Evolutionary conservation across 768 basidiomycete species (phyloP), one percentile per base, ranked within the genome.

Genomic region (Sarcodon sp.): DNA sequence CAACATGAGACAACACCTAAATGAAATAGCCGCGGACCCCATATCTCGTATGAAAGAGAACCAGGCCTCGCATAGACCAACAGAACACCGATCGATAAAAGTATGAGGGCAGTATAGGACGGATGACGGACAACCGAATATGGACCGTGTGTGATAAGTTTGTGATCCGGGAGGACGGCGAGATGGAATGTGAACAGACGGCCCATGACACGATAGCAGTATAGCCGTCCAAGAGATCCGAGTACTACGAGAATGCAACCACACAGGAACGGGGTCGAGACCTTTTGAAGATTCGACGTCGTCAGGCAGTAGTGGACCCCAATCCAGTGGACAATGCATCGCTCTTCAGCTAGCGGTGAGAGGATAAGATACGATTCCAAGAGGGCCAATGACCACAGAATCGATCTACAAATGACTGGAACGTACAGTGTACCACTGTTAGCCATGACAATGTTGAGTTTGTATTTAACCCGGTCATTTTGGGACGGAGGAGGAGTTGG

Each of bases 41-140:
- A 15, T 1, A 16, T 6, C 27, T 27, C 39, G 39, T 41, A 41
- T 13, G 15, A 8, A 27, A 41, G 16, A 15, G 16, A 13, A 41
- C 27, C 13, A 7, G 27, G 16, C 13, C 39, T 2, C 13, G 39
- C 27, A 41, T 15, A 41, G 39, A 15, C 27, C 13, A 41, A 41
- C 39, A 27, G 6, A 13, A 15, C 15, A 16, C 59, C 61, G 6
- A n/a, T 37, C 3, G 44, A n/a, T 34, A 52, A 54, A 3, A 55
- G 51, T 35, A 57, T 45, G 27, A 63, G 39, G 7, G 57, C 59
- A 38, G 54, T 43, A 49, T 65, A 65, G 6, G 47, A 45, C 10
- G 66, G 66, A 49, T 67, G 66, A 15, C 64, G 62, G 13, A 67
- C 62, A 31, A 61, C 33, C 18, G 57, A 35, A 47, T 68, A 68